A percentile compares a stretch with the other conserved stretches of the same genome.
phyloP scores from a whole-genome alignment of 345 rosid species.

The Populus euphratica region DNA sequence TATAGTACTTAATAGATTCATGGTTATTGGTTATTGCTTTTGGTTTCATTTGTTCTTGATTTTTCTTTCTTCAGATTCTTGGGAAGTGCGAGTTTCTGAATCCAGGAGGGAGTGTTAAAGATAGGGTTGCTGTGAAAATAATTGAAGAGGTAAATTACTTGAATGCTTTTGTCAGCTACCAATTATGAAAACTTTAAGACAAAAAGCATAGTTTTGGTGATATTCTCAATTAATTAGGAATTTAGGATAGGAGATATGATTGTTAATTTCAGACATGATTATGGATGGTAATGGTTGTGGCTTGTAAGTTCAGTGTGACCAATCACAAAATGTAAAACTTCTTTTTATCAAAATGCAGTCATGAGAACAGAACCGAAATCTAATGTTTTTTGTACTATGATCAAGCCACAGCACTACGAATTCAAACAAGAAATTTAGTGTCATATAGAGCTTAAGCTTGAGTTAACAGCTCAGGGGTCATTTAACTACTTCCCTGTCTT shows the following conservation, averaged over 20 bases:
- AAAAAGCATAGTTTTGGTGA: background rate
- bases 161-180: background rate
- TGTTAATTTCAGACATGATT: background rate
- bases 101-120: constrained; percentile 98
- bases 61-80: constrained; percentile 54
- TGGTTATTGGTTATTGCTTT: background rate
- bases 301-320: too few relatives aligned
- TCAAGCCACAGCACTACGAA: background rate
- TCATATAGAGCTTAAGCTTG: background rate
- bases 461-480: background rate
- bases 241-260: background rate
- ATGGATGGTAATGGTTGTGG: too few relatives aligned
- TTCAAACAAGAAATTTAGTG: background rate
- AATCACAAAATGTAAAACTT: too few relatives aligned
- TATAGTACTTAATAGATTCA: background rate
- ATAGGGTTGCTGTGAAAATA: constrained; percentile 82
- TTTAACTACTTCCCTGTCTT: background rate
- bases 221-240: background rate
- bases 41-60: background rate
- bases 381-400: background rate
- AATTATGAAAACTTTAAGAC: background rate
- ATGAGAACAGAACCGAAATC: background rate
- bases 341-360: background rate
- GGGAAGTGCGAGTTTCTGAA: constrained; percentile 93
- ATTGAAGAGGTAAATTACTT: constrained; percentile 68